Evolutionary conservation across 108 stramenopile species (phyloP).

Genomic region (Parietichytrium sp.): DNA sequence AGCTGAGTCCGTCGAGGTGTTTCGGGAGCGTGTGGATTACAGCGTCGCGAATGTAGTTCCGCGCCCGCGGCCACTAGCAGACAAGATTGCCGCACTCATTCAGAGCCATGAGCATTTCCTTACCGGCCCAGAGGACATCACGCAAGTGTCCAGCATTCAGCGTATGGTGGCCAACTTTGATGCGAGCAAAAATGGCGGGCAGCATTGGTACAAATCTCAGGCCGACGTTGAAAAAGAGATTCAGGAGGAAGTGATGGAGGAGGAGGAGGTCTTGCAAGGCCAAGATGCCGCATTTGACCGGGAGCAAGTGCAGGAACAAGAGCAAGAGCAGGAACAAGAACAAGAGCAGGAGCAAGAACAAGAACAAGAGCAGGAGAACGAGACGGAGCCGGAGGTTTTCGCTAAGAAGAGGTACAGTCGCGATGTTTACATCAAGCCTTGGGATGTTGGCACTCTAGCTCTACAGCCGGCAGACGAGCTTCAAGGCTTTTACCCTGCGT

Average conservation of each 20-base stretch:
- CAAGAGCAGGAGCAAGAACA: constrained; percentile 84
- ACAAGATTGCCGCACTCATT: constrained; percentile 74
- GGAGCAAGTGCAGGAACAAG: constrained; percentile 94
- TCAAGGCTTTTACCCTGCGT: constrained; percentile 81
- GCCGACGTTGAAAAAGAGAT: constrained; percentile 53
- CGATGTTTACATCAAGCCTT: constrained; percentile 87
- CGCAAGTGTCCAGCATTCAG: constrained; percentile 84
- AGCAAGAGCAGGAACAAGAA: constrained; percentile 93
- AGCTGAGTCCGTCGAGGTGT: constrained; percentile 71
- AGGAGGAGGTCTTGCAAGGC: constrained; percentile 63
- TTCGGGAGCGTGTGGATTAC: constrained; percentile 90
- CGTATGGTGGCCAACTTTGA: constrained; percentile 87
- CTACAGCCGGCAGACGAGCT: constrained; percentile 52
- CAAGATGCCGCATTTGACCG: constrained; percentile 76
- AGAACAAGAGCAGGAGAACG: constrained; percentile 81
- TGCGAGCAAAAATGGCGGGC: constrained; percentile 61
- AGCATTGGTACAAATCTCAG: constrained; percentile 37
- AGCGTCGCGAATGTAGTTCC: constrained; percentile 92
- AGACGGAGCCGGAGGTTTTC: constrained; percentile 84
- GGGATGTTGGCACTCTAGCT: constrained; percentile 77
- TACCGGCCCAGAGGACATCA: constrained; percentile 77
- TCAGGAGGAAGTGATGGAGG: constrained; percentile 73
- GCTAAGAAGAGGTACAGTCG: constrained; percentile 88
- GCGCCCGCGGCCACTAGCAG: constrained; percentile 75
- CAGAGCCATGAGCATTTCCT: constrained; percentile 75